Evolutionary conservation across 805 yeast genomes (phyloP), one percentile per base, ranked within the genome.

Genomic region (Ogataea minuta): DNA sequence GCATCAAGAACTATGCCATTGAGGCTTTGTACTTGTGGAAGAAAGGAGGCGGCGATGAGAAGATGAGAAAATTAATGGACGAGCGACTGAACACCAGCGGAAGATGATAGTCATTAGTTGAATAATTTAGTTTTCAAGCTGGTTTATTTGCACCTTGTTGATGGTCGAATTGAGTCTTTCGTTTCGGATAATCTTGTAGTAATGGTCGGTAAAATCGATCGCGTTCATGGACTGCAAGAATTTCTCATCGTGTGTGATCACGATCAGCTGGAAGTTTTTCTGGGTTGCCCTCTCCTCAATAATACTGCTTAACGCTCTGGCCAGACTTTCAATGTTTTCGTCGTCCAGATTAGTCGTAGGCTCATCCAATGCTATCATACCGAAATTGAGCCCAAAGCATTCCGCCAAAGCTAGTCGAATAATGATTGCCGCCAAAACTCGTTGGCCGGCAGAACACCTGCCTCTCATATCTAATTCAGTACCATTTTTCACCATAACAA

Each of bases 391-490:
- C 6, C 99, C 98, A 67, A 93, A 91, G 54, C 97, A 87, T 62
- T 93, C 98, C 1, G 98, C 93, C 33, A 93, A 67, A 0, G 97
- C 96, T 40, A 93, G 65, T 39, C 99, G 71, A 41, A 93, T 91
- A 23, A 93, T 79, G 33, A 93, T 90, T 27, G 95, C 83, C 0
- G 98, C 96, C 31, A 93, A 64, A 4, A 93, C 97, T 54, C 89
- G 87, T 62, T 93, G 99, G 0, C 99, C 99, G 0, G 99, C 98
- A 2, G 96, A 87, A 60, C 99, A 93, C 42, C 99, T 68, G 0
- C 99, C 99, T 46, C 99, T 75, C 99, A 93, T 93, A 57, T 93
- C 99, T 33, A 93, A 67, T 60, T 93, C 98, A 1, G 81, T 84
- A 43, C 85, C 91, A 54, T 84, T 87, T 59, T 93, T 93, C 43